A percentile compares a stretch with the other conserved stretches of the same genome.
These are phyloP conservation scores for Rhodotorula sp. DNA, from an alignment of 1,284 basidiomycete species.

Conservation along the genomic window DNA sequence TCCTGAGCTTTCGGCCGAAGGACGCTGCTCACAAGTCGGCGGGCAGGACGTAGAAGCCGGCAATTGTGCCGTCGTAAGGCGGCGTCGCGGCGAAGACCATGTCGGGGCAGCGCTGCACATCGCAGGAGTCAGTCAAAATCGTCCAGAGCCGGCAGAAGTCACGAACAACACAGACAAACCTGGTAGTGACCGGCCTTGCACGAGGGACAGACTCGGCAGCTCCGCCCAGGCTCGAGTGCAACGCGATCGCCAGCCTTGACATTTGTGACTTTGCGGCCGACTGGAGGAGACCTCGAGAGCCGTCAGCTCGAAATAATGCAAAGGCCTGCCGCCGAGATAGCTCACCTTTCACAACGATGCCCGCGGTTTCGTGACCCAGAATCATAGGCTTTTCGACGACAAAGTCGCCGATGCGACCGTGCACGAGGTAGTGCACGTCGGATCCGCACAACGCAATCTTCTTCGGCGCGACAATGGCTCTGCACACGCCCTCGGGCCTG, in stretches of 20 bases:
- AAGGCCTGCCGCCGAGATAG: too few relatives aligned
- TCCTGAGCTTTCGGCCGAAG: too few relatives aligned
- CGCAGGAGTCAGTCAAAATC: too few relatives aligned
- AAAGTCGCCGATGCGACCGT: constrained; percentile 66
- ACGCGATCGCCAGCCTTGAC: constrained; percentile 82
- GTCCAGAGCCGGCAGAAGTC: too few relatives aligned
- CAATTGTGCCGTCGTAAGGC: constrained; percentile 82
- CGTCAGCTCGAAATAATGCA: too few relatives aligned
- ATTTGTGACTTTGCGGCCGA: constrained; percentile 69
- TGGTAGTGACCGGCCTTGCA: constrained; percentile 58
- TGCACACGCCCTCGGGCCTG: background rate
- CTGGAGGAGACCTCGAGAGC: too few relatives aligned
- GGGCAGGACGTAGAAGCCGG: constrained; percentile 59
- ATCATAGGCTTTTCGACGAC: constrained; percentile 36
- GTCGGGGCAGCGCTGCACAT: constrained; percentile 62
- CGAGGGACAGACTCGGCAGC: constrained; percentile 56
- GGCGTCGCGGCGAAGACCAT: constrained; percentile 76
- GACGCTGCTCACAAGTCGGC: constrained; percentile 26
- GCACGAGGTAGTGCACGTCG: constrained; percentile 77
- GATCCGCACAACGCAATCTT: constrained; percentile 91
- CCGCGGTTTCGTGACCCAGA: constrained; percentile 63
- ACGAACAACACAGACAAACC: too few relatives aligned
- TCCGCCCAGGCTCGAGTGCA: constrained; percentile 61
- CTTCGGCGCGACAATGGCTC: constrained; percentile 83
- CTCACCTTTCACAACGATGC: constrained; percentile 55